Conservation (phyloP, 2,329 filamentous ascomycete species). For the Cercospora janseana region DNA sequence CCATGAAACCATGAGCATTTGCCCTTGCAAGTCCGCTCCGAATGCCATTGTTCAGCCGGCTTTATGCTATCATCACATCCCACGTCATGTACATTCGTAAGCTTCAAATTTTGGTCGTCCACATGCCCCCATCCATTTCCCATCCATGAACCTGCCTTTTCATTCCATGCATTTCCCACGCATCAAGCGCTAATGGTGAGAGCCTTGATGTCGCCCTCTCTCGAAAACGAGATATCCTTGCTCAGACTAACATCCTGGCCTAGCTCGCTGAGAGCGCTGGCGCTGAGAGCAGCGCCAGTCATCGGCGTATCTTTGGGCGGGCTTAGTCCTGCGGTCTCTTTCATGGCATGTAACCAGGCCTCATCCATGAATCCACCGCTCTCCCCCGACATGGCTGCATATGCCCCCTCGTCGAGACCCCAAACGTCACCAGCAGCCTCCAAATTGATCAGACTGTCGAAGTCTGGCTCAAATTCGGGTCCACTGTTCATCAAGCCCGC, state of each 20-base stretch:
- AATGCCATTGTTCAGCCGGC: not conserved
- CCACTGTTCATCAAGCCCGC: slow-evolving; percentile 11
- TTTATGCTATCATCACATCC: not conserved
- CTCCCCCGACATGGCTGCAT: slow-evolving; percentile 36
- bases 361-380: slow-evolving; percentile 38
- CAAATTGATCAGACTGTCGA: slow-evolving; percentile 40
- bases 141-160: not conserved
- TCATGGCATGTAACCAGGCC: slow-evolving; percentile 40
- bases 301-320: slow-evolving; percentile 10
- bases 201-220: slow-evolving; percentile 11
- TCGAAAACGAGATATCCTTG: slow-evolving; percentile 9
- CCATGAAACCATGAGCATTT: not conserved
- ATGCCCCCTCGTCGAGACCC: slow-evolving; percentile 36
- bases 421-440: slow-evolving; percentile 39
- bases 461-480: slow-evolving; percentile 38
- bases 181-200: slow-evolving; percentile 7
- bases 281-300: slow-evolving; percentile 19
- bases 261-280: slow-evolving; percentile 9
- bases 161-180: not conserved
- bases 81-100: not conserved
- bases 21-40: too few species aligned
- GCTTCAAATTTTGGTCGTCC: not conserved
- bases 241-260: slow-evolving; percentile 12
- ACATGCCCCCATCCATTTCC: too few species aligned
- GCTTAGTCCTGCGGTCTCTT: slow-evolving; percentile 19